A percentile compares a stretch with the other conserved stretches of the same genome.
phyloP scores from a whole-genome alignment of 108 stramenopile species.

The Parmales sp. region DNA sequence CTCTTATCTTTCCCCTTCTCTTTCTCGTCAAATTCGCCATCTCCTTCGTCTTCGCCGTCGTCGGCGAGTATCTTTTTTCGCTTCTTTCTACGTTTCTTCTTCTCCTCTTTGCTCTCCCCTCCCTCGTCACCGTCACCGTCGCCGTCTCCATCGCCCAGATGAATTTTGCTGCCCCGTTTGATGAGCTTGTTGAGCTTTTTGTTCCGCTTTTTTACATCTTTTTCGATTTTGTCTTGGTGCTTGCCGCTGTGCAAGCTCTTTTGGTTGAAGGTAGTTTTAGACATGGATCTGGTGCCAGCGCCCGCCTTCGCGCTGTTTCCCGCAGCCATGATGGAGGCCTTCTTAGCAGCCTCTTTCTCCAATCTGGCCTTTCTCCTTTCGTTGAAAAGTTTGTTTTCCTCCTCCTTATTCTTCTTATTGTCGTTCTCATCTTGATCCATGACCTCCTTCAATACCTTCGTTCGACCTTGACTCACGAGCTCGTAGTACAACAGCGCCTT shows the following conservation, averaged over 20 bases:
- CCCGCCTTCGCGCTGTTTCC: background rate
- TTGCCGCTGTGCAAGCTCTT: constrained; percentile 1
- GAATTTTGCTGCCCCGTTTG: background rate
- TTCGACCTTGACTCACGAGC: background rate
- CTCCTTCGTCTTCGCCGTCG: background rate
- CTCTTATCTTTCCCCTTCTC: background rate
- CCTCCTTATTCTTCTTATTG: background rate
- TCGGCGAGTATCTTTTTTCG: background rate
- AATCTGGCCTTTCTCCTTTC: background rate
- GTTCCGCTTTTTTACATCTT: background rate
- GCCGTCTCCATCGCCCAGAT: background rate
- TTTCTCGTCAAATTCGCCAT: background rate
- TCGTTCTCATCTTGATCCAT: background rate
- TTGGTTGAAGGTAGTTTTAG: background rate
- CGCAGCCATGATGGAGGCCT: too few species aligned
- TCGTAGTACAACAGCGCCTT: constrained; percentile 6
- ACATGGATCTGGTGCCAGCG: background rate
- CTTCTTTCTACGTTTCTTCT: background rate
- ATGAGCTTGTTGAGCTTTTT: background rate
- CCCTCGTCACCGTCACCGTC: background rate
- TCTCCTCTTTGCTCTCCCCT: background rate
- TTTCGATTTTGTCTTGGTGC: background rate
- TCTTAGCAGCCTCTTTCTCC: background rate
- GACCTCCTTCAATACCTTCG: background rate
- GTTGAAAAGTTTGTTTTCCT: background rate